These are phyloP conservation scores for Umbelopsis ramanniana DNA, from an alignment of 192 early-diverging fungal species.

Conservation along the genomic window DNA sequence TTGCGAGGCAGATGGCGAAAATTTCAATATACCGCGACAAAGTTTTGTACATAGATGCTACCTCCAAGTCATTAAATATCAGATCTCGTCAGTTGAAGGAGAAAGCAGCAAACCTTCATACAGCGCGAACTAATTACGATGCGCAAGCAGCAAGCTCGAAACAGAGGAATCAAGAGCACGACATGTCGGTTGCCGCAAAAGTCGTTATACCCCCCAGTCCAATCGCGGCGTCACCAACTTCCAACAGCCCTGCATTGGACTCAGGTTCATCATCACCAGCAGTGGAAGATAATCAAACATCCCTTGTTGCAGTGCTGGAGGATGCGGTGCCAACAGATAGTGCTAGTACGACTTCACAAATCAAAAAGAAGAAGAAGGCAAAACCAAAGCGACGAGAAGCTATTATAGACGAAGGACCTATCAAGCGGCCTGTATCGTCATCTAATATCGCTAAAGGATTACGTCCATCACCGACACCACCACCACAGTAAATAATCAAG, in stretches of 20 bases:
- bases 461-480: neutral
- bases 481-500: neutral
- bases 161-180: constrained; percentile 9
- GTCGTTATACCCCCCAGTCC: neutral
- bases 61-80: neutral
- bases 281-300: neutral
- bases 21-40: constrained; percentile 2
- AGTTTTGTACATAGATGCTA: neutral
- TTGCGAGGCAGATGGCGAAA: neutral
- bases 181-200: neutral
- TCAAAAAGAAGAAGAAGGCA: constrained; percentile 8
- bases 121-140: neutral
- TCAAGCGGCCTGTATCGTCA: neutral
- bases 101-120: neutral
- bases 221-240: neutral
- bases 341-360: neutral
- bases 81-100: constrained; percentile 7
- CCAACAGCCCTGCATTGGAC: neutral
- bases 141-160: neutral
- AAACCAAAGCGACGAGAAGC: constrained; percentile 7
- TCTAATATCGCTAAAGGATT: neutral
- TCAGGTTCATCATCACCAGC: neutral
- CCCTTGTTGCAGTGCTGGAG: neutral
- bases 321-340: neutral
- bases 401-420: constrained; percentile 6